Percentiles rank a stretch among this genome's conserved stretches.
phyloP scores from a whole-genome alignment of 2,329 filamentous ascomycete genomes.

The Stagonosporopsis cucurbitacearum region DNA sequence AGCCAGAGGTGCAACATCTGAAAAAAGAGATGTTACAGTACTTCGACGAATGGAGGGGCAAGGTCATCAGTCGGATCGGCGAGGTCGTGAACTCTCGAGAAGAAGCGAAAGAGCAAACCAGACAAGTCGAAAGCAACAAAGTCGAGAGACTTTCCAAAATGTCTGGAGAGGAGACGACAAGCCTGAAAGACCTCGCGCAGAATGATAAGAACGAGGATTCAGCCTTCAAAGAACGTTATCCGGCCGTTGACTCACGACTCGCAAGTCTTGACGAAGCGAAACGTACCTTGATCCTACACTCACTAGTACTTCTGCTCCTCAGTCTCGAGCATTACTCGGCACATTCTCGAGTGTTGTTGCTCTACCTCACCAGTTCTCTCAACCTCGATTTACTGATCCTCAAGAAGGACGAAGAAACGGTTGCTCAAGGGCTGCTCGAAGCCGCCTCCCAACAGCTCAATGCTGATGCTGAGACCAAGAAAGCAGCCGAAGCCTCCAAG shows the following conservation, averaged over 20 bases:
- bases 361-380: slow-evolving; percentile 73
- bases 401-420: slow-evolving; percentile 73
- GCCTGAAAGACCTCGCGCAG: slow-evolving; percentile 34
- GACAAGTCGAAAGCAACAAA: slow-evolving; percentile 28
- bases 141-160: slow-evolving; percentile 39
- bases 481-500: slow-evolving; percentile 71
- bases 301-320: slow-evolving; percentile 73
- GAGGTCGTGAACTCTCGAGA: slow-evolving; percentile 62
- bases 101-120: slow-evolving; percentile 41
- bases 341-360: slow-evolving; percentile 73
- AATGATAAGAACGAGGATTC: slow-evolving; percentile 44
- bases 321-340: slow-evolving; percentile 80
- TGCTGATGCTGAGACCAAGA: slow-evolving; percentile 77
- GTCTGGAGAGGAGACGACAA: slow-evolving; percentile 32
- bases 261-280: slow-evolving; percentile 66
- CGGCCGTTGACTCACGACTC: slow-evolving; percentile 55
- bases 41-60: slow-evolving; percentile 81
- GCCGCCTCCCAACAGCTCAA: slow-evolving; percentile 74
- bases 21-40: slow-evolving; percentile 72
- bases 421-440: slow-evolving; percentile 76
- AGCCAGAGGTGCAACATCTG: slow-evolving; percentile 65
- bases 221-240: slow-evolving; percentile 50
- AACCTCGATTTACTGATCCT: slow-evolving; percentile 70
- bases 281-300: slow-evolving; percentile 72
- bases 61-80: slow-evolving; percentile 72